These are phyloP conservation scores for Diplodia sapinea DNA, from an alignment of 2,329 filamentous ascomycete species.

Conservation along the genomic window DNA sequence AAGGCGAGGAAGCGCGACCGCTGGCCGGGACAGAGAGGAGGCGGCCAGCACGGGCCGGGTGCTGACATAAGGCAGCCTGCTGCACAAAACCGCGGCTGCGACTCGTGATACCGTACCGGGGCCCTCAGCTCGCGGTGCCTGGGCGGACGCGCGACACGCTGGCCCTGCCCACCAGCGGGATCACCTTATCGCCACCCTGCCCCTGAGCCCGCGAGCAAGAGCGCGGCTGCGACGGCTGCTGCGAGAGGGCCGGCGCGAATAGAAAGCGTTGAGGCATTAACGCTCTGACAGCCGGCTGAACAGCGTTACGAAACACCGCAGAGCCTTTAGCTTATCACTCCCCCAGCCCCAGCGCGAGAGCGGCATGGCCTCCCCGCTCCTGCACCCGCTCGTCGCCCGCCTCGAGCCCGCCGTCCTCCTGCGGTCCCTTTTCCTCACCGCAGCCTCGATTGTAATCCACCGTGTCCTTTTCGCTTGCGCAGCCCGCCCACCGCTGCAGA, in stretches of 20 bases:
- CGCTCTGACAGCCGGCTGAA: slow-evolving; percentile 23
- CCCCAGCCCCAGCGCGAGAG: slow-evolving; percentile 21
- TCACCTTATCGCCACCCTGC: slow-evolving; percentile 28
- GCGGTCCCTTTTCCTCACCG: slow-evolving; percentile 47
- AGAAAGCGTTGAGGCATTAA: slow-evolving; percentile 27
- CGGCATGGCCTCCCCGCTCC: slow-evolving; percentile 26
- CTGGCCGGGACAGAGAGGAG: slow-evolving; percentile 27
- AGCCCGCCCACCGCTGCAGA: slow-evolving; percentile 25
- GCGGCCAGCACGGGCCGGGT: slow-evolving; percentile 24
- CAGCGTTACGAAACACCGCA: slow-evolving; percentile 28
- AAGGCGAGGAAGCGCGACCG: slow-evolving; percentile 28
- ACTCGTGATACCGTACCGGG: slow-evolving; percentile 22
- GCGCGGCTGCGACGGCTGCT: slow-evolving; percentile 11
- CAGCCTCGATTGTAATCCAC: slow-evolving; percentile 48
- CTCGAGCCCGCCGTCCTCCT: slow-evolving; percentile 38
- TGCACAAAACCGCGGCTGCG: slow-evolving; percentile 20
- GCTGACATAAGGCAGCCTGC: slow-evolving; percentile 23
- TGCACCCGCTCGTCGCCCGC: slow-evolving; percentile 25
- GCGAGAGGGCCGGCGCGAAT: slow-evolving; percentile 14
- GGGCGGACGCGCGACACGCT: slow-evolving; percentile 24
- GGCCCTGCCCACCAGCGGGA: slow-evolving; percentile 1
- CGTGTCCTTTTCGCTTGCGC: slow-evolving; percentile 37
- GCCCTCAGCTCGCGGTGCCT: slow-evolving; percentile 11
- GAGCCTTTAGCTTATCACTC: slow-evolving; percentile 30
- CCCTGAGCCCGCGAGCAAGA: slow-evolving; percentile 10